phyloP scores from a whole-genome alignment of 495 filamentous ascomycete species.

The Penicillium egyptiacum region DNA sequence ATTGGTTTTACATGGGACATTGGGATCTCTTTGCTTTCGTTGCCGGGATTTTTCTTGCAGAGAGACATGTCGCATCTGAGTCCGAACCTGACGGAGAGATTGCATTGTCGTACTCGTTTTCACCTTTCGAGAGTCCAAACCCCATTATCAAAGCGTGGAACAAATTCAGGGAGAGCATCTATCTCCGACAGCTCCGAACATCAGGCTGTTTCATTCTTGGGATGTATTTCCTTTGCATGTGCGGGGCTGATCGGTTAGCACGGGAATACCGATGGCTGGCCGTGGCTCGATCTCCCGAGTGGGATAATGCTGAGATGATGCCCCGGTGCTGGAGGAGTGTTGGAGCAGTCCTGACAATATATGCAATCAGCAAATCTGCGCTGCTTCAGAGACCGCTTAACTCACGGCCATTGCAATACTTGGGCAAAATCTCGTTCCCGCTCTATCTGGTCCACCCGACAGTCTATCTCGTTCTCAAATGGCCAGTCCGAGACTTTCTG shows the following conservation, averaged over 20 bases:
- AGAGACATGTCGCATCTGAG: conserved; percentile 27
- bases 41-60: conserved; percentile 44
- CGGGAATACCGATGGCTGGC: neutral
- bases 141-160: neutral
- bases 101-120: conserved; percentile 12
- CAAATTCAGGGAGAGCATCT: neutral
- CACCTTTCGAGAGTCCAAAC: neutral
- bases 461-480: conserved; percentile 22
- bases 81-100: neutral
- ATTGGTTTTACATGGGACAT: conserved; percentile 37
- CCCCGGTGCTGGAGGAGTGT: conserved; percentile 1
- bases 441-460: conserved; percentile 28
- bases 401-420: conserved; percentile 25
- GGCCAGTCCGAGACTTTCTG: conserved; percentile 16
- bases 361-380: neutral
- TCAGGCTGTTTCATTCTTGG: neutral
- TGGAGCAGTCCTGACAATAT: neutral
- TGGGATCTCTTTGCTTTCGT: conserved; percentile 51
- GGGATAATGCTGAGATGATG: neutral
- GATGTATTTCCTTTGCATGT: neutral
- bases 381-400: conserved; percentile 17
- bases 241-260: neutral
- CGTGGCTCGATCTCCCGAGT: neutral
- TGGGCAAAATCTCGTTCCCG: conserved; percentile 33
- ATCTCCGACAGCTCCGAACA: neutral